These are phyloP conservation scores for Russula olivacea DNA, from an alignment of 768 basidiomycete genomes.

Conservation along the genomic window DNA sequence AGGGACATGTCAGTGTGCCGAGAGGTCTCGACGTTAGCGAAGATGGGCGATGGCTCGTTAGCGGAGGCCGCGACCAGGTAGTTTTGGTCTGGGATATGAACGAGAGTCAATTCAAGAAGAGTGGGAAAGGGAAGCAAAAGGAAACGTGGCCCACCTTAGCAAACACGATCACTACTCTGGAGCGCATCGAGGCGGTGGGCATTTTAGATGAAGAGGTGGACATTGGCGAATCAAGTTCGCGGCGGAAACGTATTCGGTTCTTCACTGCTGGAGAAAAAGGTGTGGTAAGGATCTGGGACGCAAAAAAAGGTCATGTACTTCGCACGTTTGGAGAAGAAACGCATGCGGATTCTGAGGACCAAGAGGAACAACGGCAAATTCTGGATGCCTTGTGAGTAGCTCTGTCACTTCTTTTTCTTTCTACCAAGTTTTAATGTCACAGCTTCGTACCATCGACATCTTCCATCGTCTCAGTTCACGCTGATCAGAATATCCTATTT, in stretches of 20 bases:
- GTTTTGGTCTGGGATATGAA: constrained; percentile 86
- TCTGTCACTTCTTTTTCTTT: constrained; percentile 1
- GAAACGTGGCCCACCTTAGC: constrained; percentile 52
- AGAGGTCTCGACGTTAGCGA: constrained; percentile 78
- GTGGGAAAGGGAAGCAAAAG: constrained; percentile 45
- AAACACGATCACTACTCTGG: constrained; percentile 77
- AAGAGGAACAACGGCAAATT: constrained; percentile 83
- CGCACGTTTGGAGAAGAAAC: constrained; percentile 51
- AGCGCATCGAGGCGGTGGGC: constrained; percentile 84
- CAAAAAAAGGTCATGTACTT: constrained; percentile 53
- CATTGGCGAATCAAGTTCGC: constrained; percentile 40
- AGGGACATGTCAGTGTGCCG: constrained; percentile 94
- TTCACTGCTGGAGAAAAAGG: constrained; percentile 94
- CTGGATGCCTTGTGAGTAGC: constrained; percentile 66
- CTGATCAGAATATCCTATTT: constrained; percentile 95
- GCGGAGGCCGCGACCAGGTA: constrained; percentile 89
- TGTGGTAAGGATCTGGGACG: constrained; percentile 80
- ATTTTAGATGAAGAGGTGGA: constrained; percentile 51
- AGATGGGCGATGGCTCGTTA: constrained; percentile 87
- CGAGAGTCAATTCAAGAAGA: constrained; percentile 31
- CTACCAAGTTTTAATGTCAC: constrained; percentile 12
- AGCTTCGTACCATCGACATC: constrained; percentile 67
- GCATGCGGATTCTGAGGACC: constrained; percentile 42
- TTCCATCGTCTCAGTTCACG: constrained; percentile 76
- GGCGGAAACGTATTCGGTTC: constrained; percentile 48